Base-by-base conservation (phyloP, 306 rosid genomes). In the Citrullus colocynthis region DNA sequence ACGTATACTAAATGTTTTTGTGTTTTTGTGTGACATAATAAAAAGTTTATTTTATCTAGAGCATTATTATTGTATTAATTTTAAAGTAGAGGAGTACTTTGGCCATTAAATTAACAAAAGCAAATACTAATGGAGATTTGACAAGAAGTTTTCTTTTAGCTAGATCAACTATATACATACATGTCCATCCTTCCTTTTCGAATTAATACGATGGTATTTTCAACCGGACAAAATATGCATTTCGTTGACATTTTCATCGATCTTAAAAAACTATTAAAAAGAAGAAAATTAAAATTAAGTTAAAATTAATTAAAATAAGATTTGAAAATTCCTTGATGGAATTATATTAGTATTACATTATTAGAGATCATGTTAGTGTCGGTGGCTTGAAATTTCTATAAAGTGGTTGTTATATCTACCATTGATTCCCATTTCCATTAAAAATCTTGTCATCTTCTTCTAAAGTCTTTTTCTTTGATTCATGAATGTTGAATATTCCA, bases 321-420 rank as follows among this genome's bases (percentile, higher is more conserved):
- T 12, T 60, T 30, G 41, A 34, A 34, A 34, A 34, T 62, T 3
- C 4, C 39, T 0, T 37, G 3, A 18, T 42, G 18, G n/a, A 41
- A 66, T 4, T 21, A 9, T 1, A 66, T 66, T 66, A 39, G 7
- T 34, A 24, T 64, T 8, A 65, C 0, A 13, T 18, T 6, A 42
- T 2, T 20, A 69, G 74, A n/a, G 10, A 10, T 67, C 1, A 44
- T 11, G 41, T 45, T 71, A 42, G 36, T 71, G 76, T 72, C 76
- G 76, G 76, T 72, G 76, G 60, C 2, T 44, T 44, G 75, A 70
- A 70, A 70, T 44, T 44, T 70, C 12, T 49, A 70, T 0, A 12
- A 21, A 70, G 57, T 70, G 37, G 76, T 28, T 3, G 76, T 72
- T 72, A 49, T 28, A 72, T 28, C 76, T 48, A 72, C 59, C 76